Evolutionary conservation across 371 early-diverging fungal species (phyloP), one percentile per base, ranked within the genome.

Genomic region (Haplosporangium sp.): DNA sequence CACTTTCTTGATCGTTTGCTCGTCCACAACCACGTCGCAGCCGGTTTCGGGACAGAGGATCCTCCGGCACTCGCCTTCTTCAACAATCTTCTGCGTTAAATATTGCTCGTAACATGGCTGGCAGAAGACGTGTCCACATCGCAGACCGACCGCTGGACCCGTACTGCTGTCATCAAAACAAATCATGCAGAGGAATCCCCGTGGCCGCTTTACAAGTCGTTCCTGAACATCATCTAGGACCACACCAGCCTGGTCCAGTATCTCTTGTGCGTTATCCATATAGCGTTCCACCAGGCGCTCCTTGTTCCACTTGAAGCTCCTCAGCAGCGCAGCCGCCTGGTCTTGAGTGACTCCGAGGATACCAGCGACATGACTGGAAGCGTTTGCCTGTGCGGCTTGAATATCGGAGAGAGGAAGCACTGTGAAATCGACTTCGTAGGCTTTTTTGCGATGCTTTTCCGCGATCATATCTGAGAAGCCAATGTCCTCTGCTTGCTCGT

Each of bases 101-200:
- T 97, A 98, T 46, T 90, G 90, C 50, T 83, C 83, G 81, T 96
- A 97, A 83, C 98, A 98, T 45, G 86, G 84, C 47, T 74, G 82
- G 80, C 98, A 98, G 82, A 93, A 97, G 8, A 93, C 81, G 73
- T 98, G 98, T 1, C 88, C 89, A 83, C 99, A 98, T 36, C 87
- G 79, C 50, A 96, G 80, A 23, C 91, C 89, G 14, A 95, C 81
- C 0, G 91, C 91, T 56, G 86, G 71, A 64, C 92, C 81, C 5
- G 88, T 83, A 13, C 80, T 73, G 13, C 85, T 87, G 67, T 90
- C 91, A 43, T 90, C 87, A 71, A 89, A 97, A 82, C 98, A 98
- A 57, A 99, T 95, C 18, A 88, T 89, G 84, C 99, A 99, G 69
- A 84, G 82, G 76, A 96, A 96, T 5, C 87, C 89, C 5, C 53